Evolutionary conservation across 108 stramenopile species (phyloP), one percentile per base, ranked within the genome.

Genomic region (Cyclostephanos invisitatus): DNA sequence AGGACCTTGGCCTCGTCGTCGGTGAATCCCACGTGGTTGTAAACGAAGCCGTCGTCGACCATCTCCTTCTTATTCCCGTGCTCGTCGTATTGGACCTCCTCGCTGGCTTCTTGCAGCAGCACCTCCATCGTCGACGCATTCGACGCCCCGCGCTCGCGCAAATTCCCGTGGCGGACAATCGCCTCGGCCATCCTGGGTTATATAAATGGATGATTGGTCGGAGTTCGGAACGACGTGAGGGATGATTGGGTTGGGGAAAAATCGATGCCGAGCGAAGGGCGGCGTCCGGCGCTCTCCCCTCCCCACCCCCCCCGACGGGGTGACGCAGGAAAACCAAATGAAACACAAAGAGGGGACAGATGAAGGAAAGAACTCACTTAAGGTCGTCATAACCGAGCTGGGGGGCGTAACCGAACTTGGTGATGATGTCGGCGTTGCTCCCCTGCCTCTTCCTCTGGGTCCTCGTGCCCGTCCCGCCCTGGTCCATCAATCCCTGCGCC

Each of bases 11-110:
- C 88, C 61, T 83, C 73, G 7, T 61, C 69, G 11, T 47, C 21
- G 27, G 82, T 70, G 7, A 89, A 63, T 18, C 88, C 88, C 14
- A 76, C 67, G 36, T 74, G 59, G 62, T 83, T 83, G 56, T 55
- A 78, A 11, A 51, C 25, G 54, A 76, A 76, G 1, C 2, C 44
- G 12, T 15, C 44, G 15, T 46, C 44, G 12, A 15, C 44, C 44
- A 0, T 2, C 44, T 15, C 44, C 14, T 15, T 14, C 44, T 46
- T 46, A 3, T 14, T 46, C 44, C 12, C 44, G 15, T 46, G 12
- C 12, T 46, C 40, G 40, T 40, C 40, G 40, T 40, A 14, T 4
- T 32, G 32, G 3, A 32, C 32, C 32, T 32, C 32, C 38, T 70
- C 58, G 25, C 48, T 59, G 21, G 17, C n/a, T 14, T 70, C 58